phyloP scores from a whole-genome alignment of 2,329 filamentous ascomycete genomes.

The Hymenoscyphus repandus region DNA sequence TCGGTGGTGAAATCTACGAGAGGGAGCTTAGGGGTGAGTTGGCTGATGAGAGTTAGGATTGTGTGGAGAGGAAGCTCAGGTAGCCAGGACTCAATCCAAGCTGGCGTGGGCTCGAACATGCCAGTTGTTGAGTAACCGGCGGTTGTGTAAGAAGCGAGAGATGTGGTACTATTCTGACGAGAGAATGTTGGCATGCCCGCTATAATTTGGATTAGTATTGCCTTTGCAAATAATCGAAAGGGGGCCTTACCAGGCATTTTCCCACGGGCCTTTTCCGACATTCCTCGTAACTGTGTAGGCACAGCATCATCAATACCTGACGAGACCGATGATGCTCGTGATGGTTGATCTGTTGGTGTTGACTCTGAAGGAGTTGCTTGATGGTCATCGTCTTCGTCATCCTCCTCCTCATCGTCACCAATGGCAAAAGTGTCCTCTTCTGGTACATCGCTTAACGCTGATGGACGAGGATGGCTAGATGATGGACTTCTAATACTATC shows the following conservation, averaged over 20 bases:
- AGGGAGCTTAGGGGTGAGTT: slow-evolving; percentile 54
- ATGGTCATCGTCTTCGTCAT: slow-evolving; percentile 43
- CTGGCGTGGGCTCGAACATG: slow-evolving; percentile 70
- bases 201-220: background rate
- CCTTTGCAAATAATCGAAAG: background rate
- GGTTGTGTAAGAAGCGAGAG: slow-evolving; percentile 61
- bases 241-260: slow-evolving; percentile 65
- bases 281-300: slow-evolving; percentile 76
- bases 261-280: slow-evolving; percentile 95
- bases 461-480: slow-evolving; percentile 45
- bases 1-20: slow-evolving; percentile 39
- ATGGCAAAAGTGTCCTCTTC: slow-evolving; percentile 87
- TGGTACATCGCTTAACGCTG: slow-evolving; percentile 61
- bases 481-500: slow-evolving; percentile 64
- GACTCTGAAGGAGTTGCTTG: slow-evolving; percentile 55
- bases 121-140: slow-evolving; percentile 50
- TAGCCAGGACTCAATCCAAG: slow-evolving; percentile 95
- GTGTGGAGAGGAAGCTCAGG: slow-evolving; percentile 86
- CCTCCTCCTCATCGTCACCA: slow-evolving; percentile 69
- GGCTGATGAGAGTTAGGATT: slow-evolving; percentile 69
- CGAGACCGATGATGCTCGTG: slow-evolving; percentile 63
- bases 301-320: slow-evolving; percentile 70
- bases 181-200: slow-evolving; percentile 78
- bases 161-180: slow-evolving; percentile 83
- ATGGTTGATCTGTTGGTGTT: slow-evolving; percentile 58